Evolutionary conservation across 352 stramenopile species (phyloP).

Genomic region (Phytophthora cactorum): DNA sequence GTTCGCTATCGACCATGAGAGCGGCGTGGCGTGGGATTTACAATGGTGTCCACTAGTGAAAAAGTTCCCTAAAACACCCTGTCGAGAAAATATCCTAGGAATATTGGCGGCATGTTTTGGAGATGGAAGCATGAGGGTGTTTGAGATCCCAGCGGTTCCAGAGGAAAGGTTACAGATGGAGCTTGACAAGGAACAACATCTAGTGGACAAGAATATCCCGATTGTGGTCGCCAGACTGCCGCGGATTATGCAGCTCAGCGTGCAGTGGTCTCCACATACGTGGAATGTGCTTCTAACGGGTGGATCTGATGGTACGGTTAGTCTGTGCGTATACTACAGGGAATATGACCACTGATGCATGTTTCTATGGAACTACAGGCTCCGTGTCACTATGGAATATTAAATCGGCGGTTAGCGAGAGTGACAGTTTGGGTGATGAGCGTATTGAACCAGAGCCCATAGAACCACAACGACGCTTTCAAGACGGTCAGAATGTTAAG

Average conservation of each 20-base stretch:
- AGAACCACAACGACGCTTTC: conserved; percentile 78
- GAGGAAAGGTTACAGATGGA: conserved; percentile 43
- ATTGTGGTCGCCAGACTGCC: conserved; percentile 53
- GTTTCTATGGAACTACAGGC: conserved; percentile 37
- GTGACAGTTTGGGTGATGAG: conserved; percentile 1
- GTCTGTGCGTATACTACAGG: background rate
- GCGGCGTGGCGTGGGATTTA: conserved; percentile 82
- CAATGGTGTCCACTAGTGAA: conserved; percentile 72
- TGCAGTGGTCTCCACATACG: conserved; percentile 78
- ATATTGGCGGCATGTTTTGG: conserved; percentile 78
- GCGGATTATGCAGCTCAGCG: conserved; percentile 63
- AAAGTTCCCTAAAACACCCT: conserved; percentile 40
- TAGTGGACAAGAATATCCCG: conserved; percentile 57
- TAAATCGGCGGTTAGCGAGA: conserved; percentile 32
- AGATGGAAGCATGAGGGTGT: conserved; percentile 76
- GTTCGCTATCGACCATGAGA: conserved; percentile 78
- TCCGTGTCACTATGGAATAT: conserved; percentile 85
- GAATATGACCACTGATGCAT: conserved; percentile 4
- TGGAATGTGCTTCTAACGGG: conserved; percentile 83
- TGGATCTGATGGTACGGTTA: conserved; percentile 67
- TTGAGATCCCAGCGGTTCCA: conserved; percentile 59
- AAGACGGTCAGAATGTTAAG: conserved; percentile 60
- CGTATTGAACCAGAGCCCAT: conserved; percentile 32
- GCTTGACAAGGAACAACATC: conserved; percentile 11
- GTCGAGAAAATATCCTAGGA: conserved; percentile 46